Conservation (phyloP, 768 basidiomycete genomes). For the Mrakia gelida region DNA sequence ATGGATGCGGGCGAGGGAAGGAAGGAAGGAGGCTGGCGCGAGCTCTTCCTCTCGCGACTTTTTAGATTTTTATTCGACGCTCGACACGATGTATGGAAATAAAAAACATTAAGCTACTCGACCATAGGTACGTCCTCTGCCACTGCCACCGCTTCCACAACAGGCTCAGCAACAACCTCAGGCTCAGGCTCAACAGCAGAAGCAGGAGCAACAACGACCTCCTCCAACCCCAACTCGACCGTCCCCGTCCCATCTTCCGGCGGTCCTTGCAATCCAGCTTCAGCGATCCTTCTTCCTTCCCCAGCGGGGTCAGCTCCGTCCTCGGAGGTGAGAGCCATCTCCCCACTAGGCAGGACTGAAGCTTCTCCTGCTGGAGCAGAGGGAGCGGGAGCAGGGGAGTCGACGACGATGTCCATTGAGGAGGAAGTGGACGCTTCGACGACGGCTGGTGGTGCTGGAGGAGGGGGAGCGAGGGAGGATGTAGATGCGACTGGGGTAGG, state of each 20-base stretch:
- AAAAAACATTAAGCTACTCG: too few species aligned
- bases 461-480: background rate
- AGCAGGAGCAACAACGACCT: too few species aligned
- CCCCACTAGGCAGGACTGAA: background rate
- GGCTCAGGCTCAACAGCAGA: too few species aligned
- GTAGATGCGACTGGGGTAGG: background rate
- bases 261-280: background rate
- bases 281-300: constrained; percentile 6
- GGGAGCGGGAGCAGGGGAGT: background rate
- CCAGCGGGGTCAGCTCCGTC: background rate
- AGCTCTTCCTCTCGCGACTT: background rate
- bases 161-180: background rate
- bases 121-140: background rate
- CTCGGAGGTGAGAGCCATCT: background rate
- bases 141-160: background rate
- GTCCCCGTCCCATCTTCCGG: background rate
- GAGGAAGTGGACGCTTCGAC: background rate
- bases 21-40: background rate
- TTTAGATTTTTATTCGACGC: background rate
- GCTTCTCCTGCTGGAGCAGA: background rate
- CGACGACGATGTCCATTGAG: background rate
- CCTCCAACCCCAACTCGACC: background rate
- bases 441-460: background rate
- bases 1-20: background rate
- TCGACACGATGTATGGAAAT: background rate